Conservation (phyloP, 768 basidiomycete species). For the Boletus insuetus region DNA sequence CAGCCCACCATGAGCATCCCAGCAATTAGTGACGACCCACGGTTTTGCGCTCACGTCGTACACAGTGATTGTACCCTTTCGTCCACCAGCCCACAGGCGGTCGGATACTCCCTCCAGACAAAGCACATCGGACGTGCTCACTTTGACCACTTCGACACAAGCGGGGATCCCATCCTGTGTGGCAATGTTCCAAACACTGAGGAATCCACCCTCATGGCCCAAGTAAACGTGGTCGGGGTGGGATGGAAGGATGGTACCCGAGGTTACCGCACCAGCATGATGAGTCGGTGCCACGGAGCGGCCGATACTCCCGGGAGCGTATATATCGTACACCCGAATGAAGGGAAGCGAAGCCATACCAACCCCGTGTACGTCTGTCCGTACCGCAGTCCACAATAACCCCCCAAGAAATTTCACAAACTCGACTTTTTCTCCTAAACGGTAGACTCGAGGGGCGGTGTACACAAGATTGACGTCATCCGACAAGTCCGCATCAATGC, state of each 20-base stretch:
- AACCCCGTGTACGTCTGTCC: conserved; percentile 48
- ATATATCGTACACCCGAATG: conserved; percentile 78
- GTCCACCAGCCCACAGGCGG: conserved; percentile 81
- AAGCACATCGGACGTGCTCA: conserved; percentile 78
- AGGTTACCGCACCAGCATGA: conserved; percentile 78
- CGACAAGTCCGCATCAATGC: conserved; percentile 24
- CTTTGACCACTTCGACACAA: conserved; percentile 76
- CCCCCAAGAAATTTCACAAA: conserved; percentile 74
- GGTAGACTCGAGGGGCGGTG: conserved; percentile 53
- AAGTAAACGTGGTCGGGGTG: conserved; percentile 69
- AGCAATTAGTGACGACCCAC: conserved; percentile 85
- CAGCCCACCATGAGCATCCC: conserved; percentile 74
- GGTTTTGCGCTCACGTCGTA: conserved; percentile 74
- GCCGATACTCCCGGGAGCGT: conserved; percentile 54
- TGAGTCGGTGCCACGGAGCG: conserved; percentile 60
- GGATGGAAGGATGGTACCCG: conserved; percentile 72
- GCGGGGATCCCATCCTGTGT: conserved; percentile 54
- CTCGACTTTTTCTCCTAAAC: conserved; percentile 79
- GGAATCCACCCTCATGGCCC: conserved; percentile 88
- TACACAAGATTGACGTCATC: conserved; percentile 45
- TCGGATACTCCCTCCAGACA: conserved; percentile 82
- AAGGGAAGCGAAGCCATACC: conserved; percentile 55
- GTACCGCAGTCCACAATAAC: conserved; percentile 78
- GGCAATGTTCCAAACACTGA: conserved; percentile 75
- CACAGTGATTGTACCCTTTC: conserved; percentile 78